Base-by-base conservation (phyloP, 352 stramenopile genomes). In the Peronospora destructor region DNA sequence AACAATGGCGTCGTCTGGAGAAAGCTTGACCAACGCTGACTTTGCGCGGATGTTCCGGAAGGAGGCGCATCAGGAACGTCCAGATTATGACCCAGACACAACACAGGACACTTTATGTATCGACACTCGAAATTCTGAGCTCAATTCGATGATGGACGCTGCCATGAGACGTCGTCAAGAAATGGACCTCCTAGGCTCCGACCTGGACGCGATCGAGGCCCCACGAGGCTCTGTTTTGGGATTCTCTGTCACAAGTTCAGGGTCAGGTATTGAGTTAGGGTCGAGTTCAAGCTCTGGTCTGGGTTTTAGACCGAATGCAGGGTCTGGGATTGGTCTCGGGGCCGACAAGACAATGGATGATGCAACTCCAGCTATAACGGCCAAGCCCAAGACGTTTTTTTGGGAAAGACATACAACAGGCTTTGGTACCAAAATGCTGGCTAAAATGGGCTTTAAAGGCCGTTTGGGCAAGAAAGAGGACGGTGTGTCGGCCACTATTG, bases 361-460 rank as follows among this genome's bases (percentile, higher is more conserved):
- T 47, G 44, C 17, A 16, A 12, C 37, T 19, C 49, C 13, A 11
- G 5, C 40, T 30, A 49, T 9, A 54, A 23, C n/a, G 14, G 7
- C 17, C 32, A 62, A 65, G 26, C 39, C 16, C 13, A 71, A 71
- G 43, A 76, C 64, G 32, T 83, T 71, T 47, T 44, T 61, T 30
- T 98, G 94, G 94, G 84, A 97, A 73, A 97, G 97, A 64, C 94
- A 98, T 70, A 97, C 93, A 12, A 98, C 96, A 54, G 94, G 93
- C 19, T 97, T 98, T 53, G 94, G 93, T 9, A 85, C 91, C 49
- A 97, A 97, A 66, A 87, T 98, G 66, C 66, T 98, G 43, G 61
- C 84, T 19, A 98, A 98, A 66, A 97, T 98, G 91, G 94, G 94
- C 35, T 98, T 97, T 57, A 87, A 72, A 13, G 93, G 92, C 11